A percentile compares a stretch with the other conserved stretches of the same genome.
These are phyloP conservation scores for Spinacia oleracea DNA, from an alignment of 179 eudicot species.

Conservation along the genomic window DNA sequence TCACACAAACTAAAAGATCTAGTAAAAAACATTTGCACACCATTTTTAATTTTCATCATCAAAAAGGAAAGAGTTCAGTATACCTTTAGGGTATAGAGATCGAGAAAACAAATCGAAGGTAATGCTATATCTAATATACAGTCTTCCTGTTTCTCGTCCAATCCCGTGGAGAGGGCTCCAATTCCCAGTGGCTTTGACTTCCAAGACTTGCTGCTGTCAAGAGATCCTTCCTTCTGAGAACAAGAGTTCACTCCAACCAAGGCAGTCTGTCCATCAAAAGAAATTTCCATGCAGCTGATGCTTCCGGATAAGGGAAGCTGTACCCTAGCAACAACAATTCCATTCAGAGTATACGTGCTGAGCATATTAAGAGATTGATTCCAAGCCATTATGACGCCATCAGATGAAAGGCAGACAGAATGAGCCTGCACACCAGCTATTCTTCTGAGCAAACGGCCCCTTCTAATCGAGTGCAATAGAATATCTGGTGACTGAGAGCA, in stretches of 20 bases:
- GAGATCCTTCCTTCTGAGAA: conserved; percentile 48
- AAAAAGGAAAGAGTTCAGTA: neutral
- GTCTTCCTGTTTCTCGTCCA: conserved; percentile 36
- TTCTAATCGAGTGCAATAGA: conserved; percentile 71
- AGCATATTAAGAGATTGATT: conserved; percentile 59
- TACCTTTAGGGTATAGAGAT: conserved; percentile 77
- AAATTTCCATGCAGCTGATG: conserved; percentile 82
- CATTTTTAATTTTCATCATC: neutral
- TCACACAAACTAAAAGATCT: neutral
- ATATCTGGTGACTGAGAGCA: conserved; percentile 78
- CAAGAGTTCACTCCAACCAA: conserved; percentile 72
- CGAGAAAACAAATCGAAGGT: conserved; percentile 88
- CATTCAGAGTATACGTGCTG: conserved; percentile 78
- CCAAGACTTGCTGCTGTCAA: conserved; percentile 34
- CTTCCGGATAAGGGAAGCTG: conserved; percentile 60
- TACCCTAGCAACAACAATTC: conserved; percentile 58
- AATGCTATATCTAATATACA: conserved; percentile 49
- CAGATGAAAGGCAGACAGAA: conserved; percentile 68
- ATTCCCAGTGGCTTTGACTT: conserved; percentile 32
- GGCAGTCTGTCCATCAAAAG: conserved; percentile 77
- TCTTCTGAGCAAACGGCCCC: conserved; percentile 81
- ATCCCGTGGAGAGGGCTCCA: conserved; percentile 31
- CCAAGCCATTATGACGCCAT: conserved; percentile 81
- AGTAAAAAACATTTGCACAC: neutral
- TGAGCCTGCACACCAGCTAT: conserved; percentile 76